Evolutionary conservation across 345 rosid species (phyloP), one percentile per base, ranked within the genome.

Genomic region (Crucihimalaya himalaica): DNA sequence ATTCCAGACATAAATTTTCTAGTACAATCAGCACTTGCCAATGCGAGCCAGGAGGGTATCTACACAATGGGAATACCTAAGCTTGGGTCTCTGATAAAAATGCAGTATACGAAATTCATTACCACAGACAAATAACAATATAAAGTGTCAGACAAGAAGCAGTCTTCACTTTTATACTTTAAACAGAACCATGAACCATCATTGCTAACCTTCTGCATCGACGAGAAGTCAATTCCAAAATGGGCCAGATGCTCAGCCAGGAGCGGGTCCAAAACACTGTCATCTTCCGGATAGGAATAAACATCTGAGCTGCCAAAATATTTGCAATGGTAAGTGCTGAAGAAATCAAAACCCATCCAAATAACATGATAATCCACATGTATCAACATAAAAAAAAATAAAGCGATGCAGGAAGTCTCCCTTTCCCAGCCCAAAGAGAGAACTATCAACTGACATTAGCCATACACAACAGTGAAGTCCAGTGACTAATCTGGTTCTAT

Each of bases 231-330:
- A 76, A 96, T 89, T 79, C 99, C 99, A 78, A 89, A 92, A 84
- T 89, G 94, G 18, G 95, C 92, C 79, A 96, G 85, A 82, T 96
- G 99, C 59, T 92, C 85, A 13, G 94, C 97, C 75, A 96, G 81
- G 84, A 81, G 89, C 37, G 98, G 99, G 69, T 92, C 98, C 82
- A 86, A 32, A 78, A 96, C 95, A 85, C 90, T 74, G 59, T 90
- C 92, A 81, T 92, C 98, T 83, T 92, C 98, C 27, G 93, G 88
- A 79, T 96, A 96, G 52, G 98, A 96, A 83, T 81, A 96, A 84
- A 96, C 96, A 75, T 96, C 99, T 93, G 96, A 85, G 86, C 92
- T 88, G 93, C 91, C 98, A 88, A 89, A 84, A 82, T 42, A 79
- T 51, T 72, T 80, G 73, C 65, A 68, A 77, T 58, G 18, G 77